Evolutionary conservation across 169 alveolate species (phyloP).

Genomic region (Plasmodium vivax): DNA sequence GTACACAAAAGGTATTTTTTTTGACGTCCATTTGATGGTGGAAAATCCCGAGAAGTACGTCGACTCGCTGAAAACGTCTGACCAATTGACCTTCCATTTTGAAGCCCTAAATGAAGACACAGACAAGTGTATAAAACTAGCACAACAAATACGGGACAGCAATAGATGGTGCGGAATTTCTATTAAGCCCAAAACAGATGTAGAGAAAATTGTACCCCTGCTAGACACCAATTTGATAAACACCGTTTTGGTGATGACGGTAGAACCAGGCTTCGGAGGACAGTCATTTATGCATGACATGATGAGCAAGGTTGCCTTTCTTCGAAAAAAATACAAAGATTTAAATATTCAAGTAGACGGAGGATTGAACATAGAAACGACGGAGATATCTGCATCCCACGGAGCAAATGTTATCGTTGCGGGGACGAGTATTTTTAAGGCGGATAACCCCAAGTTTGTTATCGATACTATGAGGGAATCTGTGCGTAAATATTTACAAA

Average conservation of each 20-base stretch:
- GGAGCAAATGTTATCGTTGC: constrained; percentile 92
- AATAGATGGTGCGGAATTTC: constrained; percentile 67
- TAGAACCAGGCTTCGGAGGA: constrained; percentile 95
- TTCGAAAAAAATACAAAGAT: constrained; percentile 79
- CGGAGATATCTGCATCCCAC: constrained; percentile 83
- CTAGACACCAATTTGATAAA: constrained; percentile 78
- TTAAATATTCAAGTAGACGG: constrained; percentile 90
- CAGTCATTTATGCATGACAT: constrained; percentile 88
- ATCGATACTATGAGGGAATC: constrained; percentile 75
- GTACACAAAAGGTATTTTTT: constrained; percentile 77
- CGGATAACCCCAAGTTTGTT: constrained; percentile 75
- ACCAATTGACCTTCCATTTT: constrained; percentile 87
- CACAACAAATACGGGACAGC: constrained; percentile 27
- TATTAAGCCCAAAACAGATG: constrained; percentile 46
- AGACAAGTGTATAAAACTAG: constrained; percentile 49
- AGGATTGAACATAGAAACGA: constrained; percentile 86
- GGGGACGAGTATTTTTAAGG: constrained; percentile 85
- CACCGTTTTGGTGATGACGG: constrained; percentile 91
- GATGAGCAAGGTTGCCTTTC: constrained; percentile 85
- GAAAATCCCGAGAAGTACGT: constrained; percentile 88
- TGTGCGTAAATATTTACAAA: constrained; percentile 58
- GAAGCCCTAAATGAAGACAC: constrained; percentile 82
- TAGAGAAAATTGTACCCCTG: constrained; percentile 58
- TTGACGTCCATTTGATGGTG: constrained; percentile 92
- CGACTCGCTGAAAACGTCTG: constrained; percentile 84